Evolutionary conservation across 139 green algal genomes (phyloP).

Genomic region (Tetradesmus lagerheimii): DNA sequence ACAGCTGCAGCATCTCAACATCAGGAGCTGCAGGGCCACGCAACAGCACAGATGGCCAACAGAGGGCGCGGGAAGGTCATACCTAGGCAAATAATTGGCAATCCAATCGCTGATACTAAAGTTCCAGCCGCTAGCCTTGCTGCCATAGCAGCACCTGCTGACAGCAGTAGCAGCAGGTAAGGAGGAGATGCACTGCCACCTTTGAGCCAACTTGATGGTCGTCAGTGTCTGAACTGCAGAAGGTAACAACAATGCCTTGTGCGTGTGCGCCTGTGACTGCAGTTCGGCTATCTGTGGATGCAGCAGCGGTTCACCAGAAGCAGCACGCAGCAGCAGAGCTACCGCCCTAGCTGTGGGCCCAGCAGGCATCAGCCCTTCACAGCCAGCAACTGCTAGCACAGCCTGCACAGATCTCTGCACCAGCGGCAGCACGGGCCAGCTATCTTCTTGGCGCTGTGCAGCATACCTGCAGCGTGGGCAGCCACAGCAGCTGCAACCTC

Average conservation of each 20-base stretch:
- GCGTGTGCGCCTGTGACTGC: no score
- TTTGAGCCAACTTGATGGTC: not conserved
- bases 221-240: not conserved
- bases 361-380: not conserved
- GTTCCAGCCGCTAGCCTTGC: not conserved
- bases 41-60: not conserved
- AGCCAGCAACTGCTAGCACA: not conserved
- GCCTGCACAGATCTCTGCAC: not conserved
- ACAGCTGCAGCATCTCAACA: not conserved
- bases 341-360: not conserved
- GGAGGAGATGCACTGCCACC: not conserved
- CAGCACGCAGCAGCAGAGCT: not conserved
- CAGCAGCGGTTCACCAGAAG: not conserved
- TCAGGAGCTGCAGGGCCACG: not conserved
- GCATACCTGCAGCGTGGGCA: not conserved
- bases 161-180: not conserved
- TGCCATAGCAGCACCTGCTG: not conserved
- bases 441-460: slow-evolving; percentile 25
- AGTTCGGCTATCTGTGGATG: not conserved
- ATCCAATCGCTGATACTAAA: not conserved
- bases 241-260: not conserved
- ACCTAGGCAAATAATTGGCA: not conserved
- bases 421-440: not conserved
- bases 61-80: not conserved
- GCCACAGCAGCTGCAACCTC: not conserved